Evolutionary conservation across 2,329 filamentous ascomycete species (phyloP).

Genomic region (Colletotrichum shisoi): DNA sequence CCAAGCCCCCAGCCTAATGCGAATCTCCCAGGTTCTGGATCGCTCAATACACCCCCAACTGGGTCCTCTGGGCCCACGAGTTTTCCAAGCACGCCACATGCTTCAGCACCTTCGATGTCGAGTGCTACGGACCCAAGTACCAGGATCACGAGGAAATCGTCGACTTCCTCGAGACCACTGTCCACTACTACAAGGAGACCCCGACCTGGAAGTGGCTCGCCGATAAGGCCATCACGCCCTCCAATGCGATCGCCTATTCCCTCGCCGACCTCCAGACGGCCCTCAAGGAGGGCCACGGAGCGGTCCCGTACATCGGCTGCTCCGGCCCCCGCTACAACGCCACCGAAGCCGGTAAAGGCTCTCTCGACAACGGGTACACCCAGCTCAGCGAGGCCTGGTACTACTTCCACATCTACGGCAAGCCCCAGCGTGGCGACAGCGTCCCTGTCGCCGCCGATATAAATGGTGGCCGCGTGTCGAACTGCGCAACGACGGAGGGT

Average conservation of each 20-base stretch:
- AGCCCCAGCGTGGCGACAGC: constrained; percentile 61
- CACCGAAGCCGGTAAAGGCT: constrained; percentile 64
- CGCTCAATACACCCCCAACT: constrained; percentile 62
- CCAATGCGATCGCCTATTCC: constrained; percentile 65
- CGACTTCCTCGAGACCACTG: constrained; percentile 69
- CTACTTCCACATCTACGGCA: constrained; percentile 67
- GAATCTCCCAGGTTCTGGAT: constrained; percentile 61
- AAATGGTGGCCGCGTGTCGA: constrained; percentile 59
- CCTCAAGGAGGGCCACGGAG: constrained; percentile 60
- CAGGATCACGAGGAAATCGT: constrained; percentile 65
- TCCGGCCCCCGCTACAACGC: constrained; percentile 67
- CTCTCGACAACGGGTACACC: constrained; percentile 64
- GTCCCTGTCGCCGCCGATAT: constrained; percentile 55
- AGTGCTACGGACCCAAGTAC: constrained; percentile 70
- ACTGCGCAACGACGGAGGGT: constrained; percentile 62
- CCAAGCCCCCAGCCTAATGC: constrained; percentile 31
- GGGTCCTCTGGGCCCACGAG: constrained; percentile 71
- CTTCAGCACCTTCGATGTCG: constrained; percentile 69
- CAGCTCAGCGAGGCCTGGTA: constrained; percentile 71
- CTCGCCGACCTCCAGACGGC: constrained; percentile 61
- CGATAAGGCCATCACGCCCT: constrained; percentile 62
- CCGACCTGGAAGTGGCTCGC: constrained; percentile 70
- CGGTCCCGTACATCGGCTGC: constrained; percentile 68
- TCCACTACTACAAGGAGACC: constrained; percentile 64
- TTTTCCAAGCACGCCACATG: constrained; percentile 74